Evolutionary conservation across 208 protist species (phyloP).

Genomic region (Porcisia hertigi): DNA sequence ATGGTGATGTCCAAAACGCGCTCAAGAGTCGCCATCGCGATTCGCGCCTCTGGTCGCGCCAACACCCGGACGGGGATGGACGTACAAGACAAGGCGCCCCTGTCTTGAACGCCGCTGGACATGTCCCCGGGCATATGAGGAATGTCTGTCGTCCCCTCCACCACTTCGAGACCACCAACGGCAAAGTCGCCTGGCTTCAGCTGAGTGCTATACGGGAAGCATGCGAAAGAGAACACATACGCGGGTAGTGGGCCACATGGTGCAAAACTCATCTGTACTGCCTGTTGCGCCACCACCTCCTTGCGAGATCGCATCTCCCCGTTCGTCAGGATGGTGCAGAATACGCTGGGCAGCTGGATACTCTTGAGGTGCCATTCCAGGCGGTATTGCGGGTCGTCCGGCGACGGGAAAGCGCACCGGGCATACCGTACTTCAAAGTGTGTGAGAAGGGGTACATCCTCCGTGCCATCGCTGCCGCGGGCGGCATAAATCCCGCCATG

Average conservation of each 20-base stretch:
- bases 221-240: conserved; percentile 72
- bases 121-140: neutral
- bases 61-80: conserved; percentile 25
- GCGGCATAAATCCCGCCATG: conserved; percentile 67
- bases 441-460: conserved; percentile 48
- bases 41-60: conserved; percentile 19
- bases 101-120: neutral
- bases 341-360: conserved; percentile 47
- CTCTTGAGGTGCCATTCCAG: conserved; percentile 58
- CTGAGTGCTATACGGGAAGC: conserved; percentile 13
- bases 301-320: conserved; percentile 28
- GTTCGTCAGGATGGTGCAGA: conserved; percentile 47
- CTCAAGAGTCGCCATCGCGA: conserved; percentile 26
- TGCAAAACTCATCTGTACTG: conserved; percentile 40
- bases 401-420: conserved; percentile 80
- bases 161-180: conserved; percentile 1
- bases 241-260: conserved; percentile 63
- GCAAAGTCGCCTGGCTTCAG: neutral
- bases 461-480: neutral
- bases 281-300: conserved; percentile 21
- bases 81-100: neutral
- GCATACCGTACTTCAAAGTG: conserved; percentile 86
- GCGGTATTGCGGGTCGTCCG: conserved; percentile 75
- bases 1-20: conserved; percentile 32
- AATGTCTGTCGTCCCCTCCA: conserved; percentile 6